Conservation (phyloP, 2,329 filamentous ascomycete genomes). For the Neophaeococcomyces mojaviensis region DNA sequence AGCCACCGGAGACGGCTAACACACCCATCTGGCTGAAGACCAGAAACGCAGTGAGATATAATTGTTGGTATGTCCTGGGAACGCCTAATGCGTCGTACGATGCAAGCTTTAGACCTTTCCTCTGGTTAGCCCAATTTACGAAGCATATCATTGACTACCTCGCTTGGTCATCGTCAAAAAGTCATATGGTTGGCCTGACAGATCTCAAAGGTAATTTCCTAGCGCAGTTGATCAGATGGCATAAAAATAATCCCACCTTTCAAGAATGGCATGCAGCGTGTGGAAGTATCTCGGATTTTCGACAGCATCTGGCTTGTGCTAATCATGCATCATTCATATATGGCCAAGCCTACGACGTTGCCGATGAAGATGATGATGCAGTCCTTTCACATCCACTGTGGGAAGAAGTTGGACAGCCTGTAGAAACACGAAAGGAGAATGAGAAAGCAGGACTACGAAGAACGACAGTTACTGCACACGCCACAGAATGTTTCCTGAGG, state of each 20-base stretch:
- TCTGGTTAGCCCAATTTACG: slow-evolving; percentile 63
- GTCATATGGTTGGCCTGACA: slow-evolving; percentile 39
- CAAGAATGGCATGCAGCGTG: slow-evolving; percentile 38
- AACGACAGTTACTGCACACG: slow-evolving; percentile 66
- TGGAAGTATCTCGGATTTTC: slow-evolving; percentile 50
- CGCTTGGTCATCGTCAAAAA: slow-evolving; percentile 11
- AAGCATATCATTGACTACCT: slow-evolving; percentile 69
- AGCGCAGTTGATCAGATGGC: slow-evolving; percentile 13
- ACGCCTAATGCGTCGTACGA: slow-evolving; percentile 53
- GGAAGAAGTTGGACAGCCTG: slow-evolving; percentile 41
- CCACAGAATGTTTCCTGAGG: slow-evolving; percentile 52
- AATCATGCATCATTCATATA: slow-evolving; percentile 49
- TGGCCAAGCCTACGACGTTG: slow-evolving; percentile 53
- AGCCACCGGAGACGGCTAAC: slow-evolving; percentile 27
- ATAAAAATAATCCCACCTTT: slow-evolving; percentile 42
- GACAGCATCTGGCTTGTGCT: slow-evolving; percentile 53
- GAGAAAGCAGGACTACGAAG: slow-evolving; percentile 19
- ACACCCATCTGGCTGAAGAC: slow-evolving; percentile 56
- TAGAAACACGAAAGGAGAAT: slow-evolving; percentile 25
- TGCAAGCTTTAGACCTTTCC: slow-evolving; percentile 55
- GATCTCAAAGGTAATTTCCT: slow-evolving; percentile 53
- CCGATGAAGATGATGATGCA: slow-evolving; percentile 26
- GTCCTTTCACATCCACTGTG: slow-evolving; percentile 42
- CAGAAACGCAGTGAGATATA: slow-evolving; percentile 23
- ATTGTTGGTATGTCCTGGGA: slow-evolving; percentile 58